These are phyloP conservation scores for Rhynchospora pubera DNA, from an alignment of 176 grass and related monocot genomes.

Conservation along the genomic window DNA sequence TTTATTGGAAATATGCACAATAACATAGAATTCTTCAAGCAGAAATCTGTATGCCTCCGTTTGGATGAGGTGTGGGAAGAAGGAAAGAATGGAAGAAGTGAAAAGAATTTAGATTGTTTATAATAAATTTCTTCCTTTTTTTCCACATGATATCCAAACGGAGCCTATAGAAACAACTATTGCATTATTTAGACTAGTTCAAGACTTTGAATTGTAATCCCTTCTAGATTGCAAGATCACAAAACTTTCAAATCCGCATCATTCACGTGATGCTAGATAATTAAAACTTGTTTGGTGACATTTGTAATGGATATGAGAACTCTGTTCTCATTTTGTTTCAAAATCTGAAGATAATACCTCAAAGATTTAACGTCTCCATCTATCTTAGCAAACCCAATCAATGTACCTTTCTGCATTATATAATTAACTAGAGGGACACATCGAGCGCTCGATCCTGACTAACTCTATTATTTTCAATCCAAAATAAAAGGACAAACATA, in stretches of 20 bases:
- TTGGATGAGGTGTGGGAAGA: too few species aligned
- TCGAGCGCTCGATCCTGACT: too few species aligned
- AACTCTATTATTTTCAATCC: too few species aligned
- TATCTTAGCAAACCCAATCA: neutral
- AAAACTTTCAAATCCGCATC: neutral
- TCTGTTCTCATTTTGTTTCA: conserved; percentile 8
- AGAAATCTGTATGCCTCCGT: neutral
- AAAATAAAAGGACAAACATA: too few species aligned
- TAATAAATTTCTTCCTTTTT: too few species aligned
- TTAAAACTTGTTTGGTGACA: neutral
- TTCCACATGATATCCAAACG: too few species aligned
- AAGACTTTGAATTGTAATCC: neutral
- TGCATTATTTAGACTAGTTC: neutral
- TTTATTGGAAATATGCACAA: neutral
- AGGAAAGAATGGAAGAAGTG: too few species aligned
- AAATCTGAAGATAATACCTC: neutral
- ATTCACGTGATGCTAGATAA: neutral
- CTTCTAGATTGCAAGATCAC: neutral
- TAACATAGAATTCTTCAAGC: neutral
- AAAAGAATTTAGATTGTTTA: too few species aligned
- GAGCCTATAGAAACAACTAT: neutral
- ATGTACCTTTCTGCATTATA: neutral
- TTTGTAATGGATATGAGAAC: neutral
- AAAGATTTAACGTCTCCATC: neutral
- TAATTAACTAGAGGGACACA: too few species aligned